Percentiles rank a stretch among this genome's conserved stretches.
Conservation (phyloP, 768 basidiomycete species). For the Leccinellum luteum region DNA sequence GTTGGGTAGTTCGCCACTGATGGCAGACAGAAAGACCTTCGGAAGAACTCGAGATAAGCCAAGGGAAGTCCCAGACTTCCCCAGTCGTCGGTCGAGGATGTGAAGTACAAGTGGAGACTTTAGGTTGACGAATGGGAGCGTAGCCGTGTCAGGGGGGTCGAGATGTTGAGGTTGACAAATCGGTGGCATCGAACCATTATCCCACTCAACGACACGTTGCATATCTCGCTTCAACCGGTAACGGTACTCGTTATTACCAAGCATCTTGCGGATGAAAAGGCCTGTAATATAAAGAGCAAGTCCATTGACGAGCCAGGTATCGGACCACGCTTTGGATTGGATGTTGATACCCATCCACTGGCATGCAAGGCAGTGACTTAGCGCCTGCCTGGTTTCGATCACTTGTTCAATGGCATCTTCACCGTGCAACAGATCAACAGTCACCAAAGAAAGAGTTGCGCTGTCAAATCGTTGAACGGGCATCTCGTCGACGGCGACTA, state of each 20-base stretch:
- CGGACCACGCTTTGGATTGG: slow-evolving; percentile 88
- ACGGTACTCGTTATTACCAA: slow-evolving; percentile 97
- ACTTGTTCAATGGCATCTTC: slow-evolving; percentile 92
- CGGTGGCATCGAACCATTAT: slow-evolving; percentile 86
- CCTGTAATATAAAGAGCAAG: slow-evolving; percentile 88
- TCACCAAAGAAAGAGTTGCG: slow-evolving; percentile 77
- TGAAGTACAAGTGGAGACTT: slow-evolving; percentile 96
- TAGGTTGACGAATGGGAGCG: slow-evolving; percentile 86
- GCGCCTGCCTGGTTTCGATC: slow-evolving; percentile 80
- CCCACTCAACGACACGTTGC: slow-evolving; percentile 84
- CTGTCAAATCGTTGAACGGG: slow-evolving; percentile 80
- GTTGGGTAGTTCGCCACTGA: slow-evolving; percentile 84
- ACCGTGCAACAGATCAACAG: slow-evolving; percentile 80
- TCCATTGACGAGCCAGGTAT: slow-evolving; percentile 96
- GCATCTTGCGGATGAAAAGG: slow-evolving; percentile 78
- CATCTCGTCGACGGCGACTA: slow-evolving; percentile 91
- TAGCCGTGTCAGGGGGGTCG: slow-evolving; percentile 80
- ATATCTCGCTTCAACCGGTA: slow-evolving; percentile 96
- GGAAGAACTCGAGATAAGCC: slow-evolving; percentile 94
- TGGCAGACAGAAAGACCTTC: slow-evolving; percentile 90
- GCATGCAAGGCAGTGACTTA: slow-evolving; percentile 86
- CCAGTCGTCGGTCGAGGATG: slow-evolving; percentile 89
- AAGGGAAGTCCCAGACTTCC: slow-evolving; percentile 92
- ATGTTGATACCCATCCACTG: slow-evolving; percentile 99
- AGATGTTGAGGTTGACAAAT: slow-evolving; percentile 86